phyloP scores from a whole-genome alignment of 306 rosid genomes.

The Rosa rugosa region DNA sequence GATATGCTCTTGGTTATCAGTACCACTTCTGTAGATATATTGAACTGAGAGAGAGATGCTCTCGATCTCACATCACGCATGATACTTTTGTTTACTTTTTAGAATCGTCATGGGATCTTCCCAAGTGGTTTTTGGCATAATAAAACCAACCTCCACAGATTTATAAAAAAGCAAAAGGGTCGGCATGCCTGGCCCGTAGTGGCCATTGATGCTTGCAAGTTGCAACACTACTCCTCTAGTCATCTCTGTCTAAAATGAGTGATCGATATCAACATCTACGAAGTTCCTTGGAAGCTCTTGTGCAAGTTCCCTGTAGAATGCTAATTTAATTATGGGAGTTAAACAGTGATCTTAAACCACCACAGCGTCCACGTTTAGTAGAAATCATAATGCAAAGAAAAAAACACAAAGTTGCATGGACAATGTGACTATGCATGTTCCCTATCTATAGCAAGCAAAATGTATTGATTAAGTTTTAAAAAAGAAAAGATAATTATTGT shows the following conservation, averaged over 20 bases:
- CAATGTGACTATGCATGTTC: not conserved
- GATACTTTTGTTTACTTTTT: conserved; percentile 23
- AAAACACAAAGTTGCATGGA: not conserved
- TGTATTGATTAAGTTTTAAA: not conserved
- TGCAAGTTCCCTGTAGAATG: not conserved
- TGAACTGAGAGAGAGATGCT: not conserved
- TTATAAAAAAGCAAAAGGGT: conserved; percentile 1
- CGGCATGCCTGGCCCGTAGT: conserved; percentile 19
- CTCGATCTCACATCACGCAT: not conserved
- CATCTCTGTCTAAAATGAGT: not conserved
- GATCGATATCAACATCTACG: not conserved
- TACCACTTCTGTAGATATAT: not conserved
- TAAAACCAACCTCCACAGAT: conserved; percentile 34
- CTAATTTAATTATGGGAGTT: not conserved
- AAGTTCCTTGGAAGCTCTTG: conserved; percentile 16
- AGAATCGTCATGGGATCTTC: conserved; percentile 49
- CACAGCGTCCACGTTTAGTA: not conserved
- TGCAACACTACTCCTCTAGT: conserved; percentile 7
- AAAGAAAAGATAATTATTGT: not conserved
- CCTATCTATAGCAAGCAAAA: not conserved
- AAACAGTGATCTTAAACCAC: not conserved
- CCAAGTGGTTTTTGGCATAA: conserved; percentile 46
- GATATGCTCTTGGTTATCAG: conserved; percentile 16
- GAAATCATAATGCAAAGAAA: not conserved
- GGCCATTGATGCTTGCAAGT: conserved; percentile 34